Conservation (phyloP, 2,329 filamentous ascomycete genomes). For the Aureobasidium sp. region DNA sequence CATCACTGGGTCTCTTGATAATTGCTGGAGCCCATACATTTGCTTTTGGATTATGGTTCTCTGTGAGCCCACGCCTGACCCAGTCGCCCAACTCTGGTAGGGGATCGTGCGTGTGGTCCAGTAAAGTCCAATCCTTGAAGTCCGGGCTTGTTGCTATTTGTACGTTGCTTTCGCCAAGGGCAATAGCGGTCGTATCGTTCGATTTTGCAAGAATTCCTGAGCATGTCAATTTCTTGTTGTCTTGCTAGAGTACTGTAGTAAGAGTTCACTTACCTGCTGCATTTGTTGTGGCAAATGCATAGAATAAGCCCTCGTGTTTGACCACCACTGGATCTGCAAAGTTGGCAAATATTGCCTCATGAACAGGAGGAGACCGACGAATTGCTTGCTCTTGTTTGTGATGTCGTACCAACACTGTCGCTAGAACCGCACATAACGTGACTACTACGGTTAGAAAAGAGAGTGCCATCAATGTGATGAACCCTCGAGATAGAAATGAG, state of each 20-base stretch:
- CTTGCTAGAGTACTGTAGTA: background rate
- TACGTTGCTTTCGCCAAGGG: constrained; percentile 24
- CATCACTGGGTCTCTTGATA: constrained; percentile 21
- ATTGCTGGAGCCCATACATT: constrained; percentile 27
- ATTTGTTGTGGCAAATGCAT: constrained; percentile 31
- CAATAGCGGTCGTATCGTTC: constrained; percentile 12
- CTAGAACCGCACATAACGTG: constrained; percentile 20
- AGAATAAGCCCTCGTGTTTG: constrained; percentile 26
- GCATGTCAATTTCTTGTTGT: background rate
- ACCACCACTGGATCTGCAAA: constrained; percentile 32
- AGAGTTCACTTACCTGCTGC: constrained; percentile 16
- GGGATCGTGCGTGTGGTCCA: constrained; percentile 22
- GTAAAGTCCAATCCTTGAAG: constrained; percentile 27
- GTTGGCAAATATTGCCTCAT: constrained; percentile 23
- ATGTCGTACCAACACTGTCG: constrained; percentile 14
- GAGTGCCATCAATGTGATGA: constrained; percentile 13
- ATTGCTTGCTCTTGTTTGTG: background rate
- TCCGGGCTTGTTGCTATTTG: constrained; percentile 31
- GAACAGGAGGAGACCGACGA: background rate
- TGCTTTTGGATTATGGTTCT: constrained; percentile 16
- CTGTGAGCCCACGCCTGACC: constrained; percentile 17
- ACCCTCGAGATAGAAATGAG: constrained; percentile 22
- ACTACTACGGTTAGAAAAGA: constrained; percentile 18
- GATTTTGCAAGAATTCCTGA: constrained; percentile 19
- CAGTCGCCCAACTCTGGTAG: constrained; percentile 23